phyloP scores from a whole-genome alignment of 495 filamentous ascomycete genomes.

The Rostrohypoxylon terebratum region DNA sequence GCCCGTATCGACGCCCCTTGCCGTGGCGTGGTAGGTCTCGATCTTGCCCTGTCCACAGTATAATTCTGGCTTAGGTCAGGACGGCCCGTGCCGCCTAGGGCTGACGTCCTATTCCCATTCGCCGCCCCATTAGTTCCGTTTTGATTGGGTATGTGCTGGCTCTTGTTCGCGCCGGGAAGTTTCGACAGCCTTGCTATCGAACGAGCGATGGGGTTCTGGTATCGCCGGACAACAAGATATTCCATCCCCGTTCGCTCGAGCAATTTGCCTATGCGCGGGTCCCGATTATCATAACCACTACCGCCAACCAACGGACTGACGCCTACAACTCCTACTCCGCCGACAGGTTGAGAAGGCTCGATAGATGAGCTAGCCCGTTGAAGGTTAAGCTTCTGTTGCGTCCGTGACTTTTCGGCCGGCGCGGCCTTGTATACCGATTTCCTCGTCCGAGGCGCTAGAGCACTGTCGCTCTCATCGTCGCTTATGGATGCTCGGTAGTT shows the following conservation, averaged over 20 bases:
- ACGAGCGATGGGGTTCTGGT: constrained; percentile 72
- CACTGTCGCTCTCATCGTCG: constrained; percentile 56
- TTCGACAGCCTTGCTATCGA: constrained; percentile 66
- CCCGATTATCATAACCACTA: constrained; percentile 58
- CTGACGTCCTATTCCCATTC: constrained; percentile 42
- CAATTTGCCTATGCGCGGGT: constrained; percentile 66
- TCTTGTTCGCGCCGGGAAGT: constrained; percentile 61
- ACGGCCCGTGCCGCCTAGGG: constrained; percentile 43
- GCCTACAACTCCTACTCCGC: constrained; percentile 52
- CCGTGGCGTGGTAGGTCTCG: constrained; percentile 49
- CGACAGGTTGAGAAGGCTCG: constrained; percentile 63
- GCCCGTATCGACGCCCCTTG: constrained; percentile 46
- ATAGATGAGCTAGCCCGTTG: constrained; percentile 74
- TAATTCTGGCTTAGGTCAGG: constrained; percentile 59
- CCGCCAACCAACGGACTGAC: constrained; percentile 53
- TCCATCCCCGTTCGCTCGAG: constrained; percentile 73
- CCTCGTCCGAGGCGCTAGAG: constrained; percentile 51
- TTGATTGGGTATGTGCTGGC: constrained; percentile 56
- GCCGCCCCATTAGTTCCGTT: constrained; percentile 43
- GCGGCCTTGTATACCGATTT: constrained; percentile 46
- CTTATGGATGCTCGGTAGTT: constrained; percentile 42
- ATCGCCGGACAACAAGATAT: constrained; percentile 74
- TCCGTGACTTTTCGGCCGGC: constrained; percentile 68
- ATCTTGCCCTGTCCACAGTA: constrained; percentile 34
- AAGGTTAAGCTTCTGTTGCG: constrained; percentile 78